Percentiles rank a stretch among this genome's conserved stretches.
Evolutionary conservation across 1,139 yeast species (phyloP).

Genomic region (Zhuliangozyma parablackwelliae): DNA sequence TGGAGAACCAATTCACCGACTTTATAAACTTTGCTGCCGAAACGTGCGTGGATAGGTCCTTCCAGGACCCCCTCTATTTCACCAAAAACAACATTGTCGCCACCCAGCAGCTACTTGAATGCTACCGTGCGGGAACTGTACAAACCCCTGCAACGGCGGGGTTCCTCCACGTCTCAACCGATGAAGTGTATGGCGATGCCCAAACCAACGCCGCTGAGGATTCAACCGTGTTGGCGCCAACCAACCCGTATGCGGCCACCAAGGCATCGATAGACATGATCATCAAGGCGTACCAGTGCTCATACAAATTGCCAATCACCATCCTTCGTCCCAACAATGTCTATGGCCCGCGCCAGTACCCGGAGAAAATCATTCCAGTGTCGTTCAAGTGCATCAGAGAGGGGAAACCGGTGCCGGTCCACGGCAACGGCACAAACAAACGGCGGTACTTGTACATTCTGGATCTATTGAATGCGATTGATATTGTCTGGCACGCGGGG

Average conservation of each 20-base stretch:
- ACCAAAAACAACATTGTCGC: conserved; percentile 46
- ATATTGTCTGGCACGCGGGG: conserved; percentile 20
- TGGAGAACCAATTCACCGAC: conserved; percentile 22
- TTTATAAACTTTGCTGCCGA: conserved; percentile 58
- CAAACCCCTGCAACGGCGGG: conserved; percentile 3
- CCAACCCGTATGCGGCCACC: conserved; percentile 59
- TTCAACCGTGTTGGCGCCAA: conserved; percentile 37
- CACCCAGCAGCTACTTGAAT: conserved; percentile 49
- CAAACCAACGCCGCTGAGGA: conserved; percentile 20
- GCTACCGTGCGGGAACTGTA: conserved; percentile 18
- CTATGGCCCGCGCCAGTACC: conserved; percentile 54
- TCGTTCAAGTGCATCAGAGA: conserved; percentile 11
- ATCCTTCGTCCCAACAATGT: conserved; percentile 52
- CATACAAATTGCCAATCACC: conserved; percentile 41
- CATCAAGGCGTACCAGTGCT: conserved; percentile 41
- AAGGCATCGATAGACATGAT: conserved; percentile 56
- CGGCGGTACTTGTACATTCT: conserved; percentile 46
- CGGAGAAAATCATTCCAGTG: conserved; percentile 52
- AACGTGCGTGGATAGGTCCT: conserved; percentile 54
- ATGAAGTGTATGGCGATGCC: conserved; percentile 55
- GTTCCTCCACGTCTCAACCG: conserved; percentile 55
- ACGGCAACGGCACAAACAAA: conserved; percentile 47
- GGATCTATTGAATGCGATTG: conserved; percentile 48
- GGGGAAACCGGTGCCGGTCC: conserved; percentile 27
- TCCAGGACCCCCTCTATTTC: conserved; percentile 42